Base-by-base conservation (phyloP, 1,139 yeast species). In the Lodderomyces theae region DNA sequence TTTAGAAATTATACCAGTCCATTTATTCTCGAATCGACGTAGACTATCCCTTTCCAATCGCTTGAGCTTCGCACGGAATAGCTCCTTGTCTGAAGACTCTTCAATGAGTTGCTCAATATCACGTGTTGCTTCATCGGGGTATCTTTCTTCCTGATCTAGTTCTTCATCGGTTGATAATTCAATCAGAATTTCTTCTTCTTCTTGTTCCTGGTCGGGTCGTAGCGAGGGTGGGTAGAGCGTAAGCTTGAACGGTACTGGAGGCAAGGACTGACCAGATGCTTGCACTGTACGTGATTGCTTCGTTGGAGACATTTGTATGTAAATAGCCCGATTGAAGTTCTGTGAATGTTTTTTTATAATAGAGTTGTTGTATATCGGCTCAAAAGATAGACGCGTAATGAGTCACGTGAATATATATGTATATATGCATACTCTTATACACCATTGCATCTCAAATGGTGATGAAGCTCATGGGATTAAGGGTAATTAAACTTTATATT, bases 1-100 rank as follows among this genome's bases (percentile, higher is more conserved):
- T 53, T 73, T 77, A 4, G 67, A 58, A 9, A 83, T 67, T 31
- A 83, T 80, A 9, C 65, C 64, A 18, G 70, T 66, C 88, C 89
- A 83, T 45, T 69, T 61, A 45, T 57, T 43, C 51, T 64, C 42
- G 60, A 79, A 60, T 47, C 61, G 56, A 13, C 43, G 38, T 3
- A 60, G 15, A 28, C 31, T 28, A 8, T 28, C 31, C 31, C 15
- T 28, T 18, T 28, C 31, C 12, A 28, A 10, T 28, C 18, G 31
- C 18, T 28, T 28, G 18, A 28, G 15, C 15, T 16, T 28, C 7
- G 31, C 31, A 28, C 12, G 31, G 18, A 28, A 28, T 15, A 28
- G 31, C 18, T 15, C 18, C 31, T 28, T 28, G 11, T 28, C 31
- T 15, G 31, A 15, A 3, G 31, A 28, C 18, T 28, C 31, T 28